Conservation (phyloP, 225 moss, liverwort and hornwort species). For the Pseudisothecium myosuroides region DNA sequence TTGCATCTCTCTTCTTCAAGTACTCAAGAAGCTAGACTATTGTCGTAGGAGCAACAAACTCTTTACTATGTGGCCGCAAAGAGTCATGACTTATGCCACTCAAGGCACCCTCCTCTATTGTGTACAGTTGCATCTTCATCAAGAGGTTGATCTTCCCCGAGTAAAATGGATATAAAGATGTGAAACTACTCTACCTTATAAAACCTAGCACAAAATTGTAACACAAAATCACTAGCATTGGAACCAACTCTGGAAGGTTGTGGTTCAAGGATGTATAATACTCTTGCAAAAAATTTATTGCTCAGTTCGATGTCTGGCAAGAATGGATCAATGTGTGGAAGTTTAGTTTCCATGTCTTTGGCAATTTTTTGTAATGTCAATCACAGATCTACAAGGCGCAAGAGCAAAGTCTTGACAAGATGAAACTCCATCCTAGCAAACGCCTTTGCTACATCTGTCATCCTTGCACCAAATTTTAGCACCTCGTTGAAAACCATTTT, state of each 20-base stretch:
- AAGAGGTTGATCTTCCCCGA: neutral
- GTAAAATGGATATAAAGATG: neutral
- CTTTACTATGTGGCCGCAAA: too few species aligned
- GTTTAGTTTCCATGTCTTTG: neutral
- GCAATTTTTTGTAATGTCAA: neutral
- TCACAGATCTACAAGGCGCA: neutral
- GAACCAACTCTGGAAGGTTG: neutral
- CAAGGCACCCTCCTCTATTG: neutral
- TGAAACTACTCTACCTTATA: neutral
- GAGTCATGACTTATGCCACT: neutral
- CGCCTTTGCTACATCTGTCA: too few species aligned
- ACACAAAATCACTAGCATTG: neutral
- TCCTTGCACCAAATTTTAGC: neutral
- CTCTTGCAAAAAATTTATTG: neutral
- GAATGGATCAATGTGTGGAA: too few species aligned
- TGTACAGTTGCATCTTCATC: neutral
- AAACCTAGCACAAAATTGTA: neutral
- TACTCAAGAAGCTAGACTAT: neutral
- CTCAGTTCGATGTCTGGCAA: neutral
- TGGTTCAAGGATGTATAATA: neutral
- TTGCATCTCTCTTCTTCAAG: neutral
- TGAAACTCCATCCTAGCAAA: neutral
- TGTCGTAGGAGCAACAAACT: neutral
- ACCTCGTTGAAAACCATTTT: neutral
- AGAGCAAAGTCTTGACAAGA: neutral